Evolutionary conservation across 2,329 filamentous ascomycete species (phyloP).

Genomic region (Thelonectria rubi): DNA sequence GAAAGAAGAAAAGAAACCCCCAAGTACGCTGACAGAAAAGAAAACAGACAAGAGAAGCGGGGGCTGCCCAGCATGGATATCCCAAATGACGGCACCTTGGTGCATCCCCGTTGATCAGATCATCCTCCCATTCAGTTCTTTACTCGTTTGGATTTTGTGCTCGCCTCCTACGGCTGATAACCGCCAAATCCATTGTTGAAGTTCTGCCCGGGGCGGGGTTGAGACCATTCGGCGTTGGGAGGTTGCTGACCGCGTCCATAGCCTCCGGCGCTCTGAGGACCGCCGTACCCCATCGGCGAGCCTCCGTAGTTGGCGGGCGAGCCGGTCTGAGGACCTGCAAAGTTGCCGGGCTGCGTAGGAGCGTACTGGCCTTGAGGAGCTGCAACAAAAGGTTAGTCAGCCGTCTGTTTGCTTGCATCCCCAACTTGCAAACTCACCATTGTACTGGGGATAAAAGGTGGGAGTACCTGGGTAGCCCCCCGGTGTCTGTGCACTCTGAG

Average conservation of each 20-base stretch:
- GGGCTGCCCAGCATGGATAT: slow-evolving; percentile 33
- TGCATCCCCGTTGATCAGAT: slow-evolving; percentile 35
- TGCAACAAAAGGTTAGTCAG: slow-evolving; percentile 13
- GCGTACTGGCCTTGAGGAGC: slow-evolving; percentile 59
- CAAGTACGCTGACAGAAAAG: slow-evolving; percentile 36
- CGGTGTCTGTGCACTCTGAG: slow-evolving; percentile 77
- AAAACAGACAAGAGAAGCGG: slow-evolving; percentile 35
- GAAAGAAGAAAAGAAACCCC: slow-evolving; percentile 31
- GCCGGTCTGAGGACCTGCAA: slow-evolving; percentile 68
- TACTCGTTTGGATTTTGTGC: slow-evolving; percentile 36
- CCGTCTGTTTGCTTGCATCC: slow-evolving; percentile 40
- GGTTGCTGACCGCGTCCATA: slow-evolving; percentile 80
- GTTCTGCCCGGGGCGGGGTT: slow-evolving; percentile 62
- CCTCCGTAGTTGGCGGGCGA: slow-evolving; percentile 70
- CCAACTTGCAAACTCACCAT: slow-evolving; percentile 64
- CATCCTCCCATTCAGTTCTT: slow-evolving; percentile 36
- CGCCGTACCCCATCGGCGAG: slow-evolving; percentile 76
- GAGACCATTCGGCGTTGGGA: slow-evolving; percentile 64
- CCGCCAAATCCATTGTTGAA: slow-evolving; percentile 69
- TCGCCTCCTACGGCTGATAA: slow-evolving; percentile 65
- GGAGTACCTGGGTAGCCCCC: slow-evolving; percentile 81
- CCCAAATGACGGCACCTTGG: slow-evolving; percentile 34
- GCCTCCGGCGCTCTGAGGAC: slow-evolving; percentile 79
- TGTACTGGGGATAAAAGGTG: slow-evolving; percentile 94
- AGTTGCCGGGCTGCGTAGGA: slow-evolving; percentile 71